Evolutionary conservation across 1,284 basidiomycete genomes (phyloP), one percentile per base, ranked within the genome.

Genomic region (Chalciporus piperatoides): DNA sequence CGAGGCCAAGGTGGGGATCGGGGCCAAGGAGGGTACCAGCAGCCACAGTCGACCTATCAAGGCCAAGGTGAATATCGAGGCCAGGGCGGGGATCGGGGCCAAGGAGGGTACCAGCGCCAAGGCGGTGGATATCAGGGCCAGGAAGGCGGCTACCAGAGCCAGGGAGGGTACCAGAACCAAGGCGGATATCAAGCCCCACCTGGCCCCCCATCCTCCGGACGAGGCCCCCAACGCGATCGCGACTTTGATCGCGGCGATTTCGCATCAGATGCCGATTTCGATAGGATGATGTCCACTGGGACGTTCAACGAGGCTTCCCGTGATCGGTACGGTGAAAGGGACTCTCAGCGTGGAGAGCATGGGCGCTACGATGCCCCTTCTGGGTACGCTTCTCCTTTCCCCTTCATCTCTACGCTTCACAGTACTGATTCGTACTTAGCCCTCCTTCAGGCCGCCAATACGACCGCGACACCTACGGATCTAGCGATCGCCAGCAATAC

Each of bases 221-320:
- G 33, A 23, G 43, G 28, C 1, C 0, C 32, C 5, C n/a, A 3
- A 35, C 60, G n/a, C 8, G 57, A 63, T 2, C n/a, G 15, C 15
- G 64, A 54, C 2, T 44, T 66, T 5, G 60, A 51, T 33, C 57
- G 52, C 0, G 51, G 44, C 17, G 66, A 64, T 61, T 64, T 64
- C 38, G 61, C 58, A 46, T 58, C 62, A 37, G 62, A 64, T 49
- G 61, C 39, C 4, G 64, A 67, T 2, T 54, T 64, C 30, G 17
- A 51, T 3, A 49, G 52, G 41, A 56, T 68, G 57, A 37, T 68
- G 32, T 0, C 37, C 2, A 8, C 49, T 3, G 64, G 62, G 2
- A 44, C 45, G 39, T 53, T 64, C 12, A 7, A 17, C 6, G 21
- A 11, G 8, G 33, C 7, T 35, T 6, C n/a, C 17, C 33, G 33